Base-by-base conservation (phyloP, 129 eudicot species). In the Chrysanthemum lavandulifolium region DNA sequence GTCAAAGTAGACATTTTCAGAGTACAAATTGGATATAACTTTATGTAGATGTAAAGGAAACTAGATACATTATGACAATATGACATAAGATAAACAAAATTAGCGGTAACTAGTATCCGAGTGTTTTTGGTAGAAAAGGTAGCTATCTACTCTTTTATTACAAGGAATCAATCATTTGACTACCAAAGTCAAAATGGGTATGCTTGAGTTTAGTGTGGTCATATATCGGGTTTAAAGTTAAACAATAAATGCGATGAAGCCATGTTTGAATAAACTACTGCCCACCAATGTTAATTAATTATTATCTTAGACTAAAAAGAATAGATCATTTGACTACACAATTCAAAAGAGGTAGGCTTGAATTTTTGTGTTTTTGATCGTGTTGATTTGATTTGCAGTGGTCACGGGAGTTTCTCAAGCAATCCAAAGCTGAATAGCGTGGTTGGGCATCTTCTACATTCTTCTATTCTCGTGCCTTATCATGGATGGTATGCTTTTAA, bases 381-480 rank as follows among this genome's bases (percentile, higher is more conserved):
- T 33, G 49, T 21, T 67, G 55, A 56, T 50, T 51, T 13, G 27
- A 25, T 71, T 72, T 79, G 68, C 63, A 86, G 92, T 66, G 92
- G 92, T 12, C 92, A 86, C 65, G 88, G 92, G 21, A 86, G 92
- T 67, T 86, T 86, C 56, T 84, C 88, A 19, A 84, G 50, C 61
- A 59, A 86, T 36, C 80, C 78, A 5, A 84, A 84, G 76, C 72
- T 86, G 61, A 86, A 86, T 76, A 84, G 84, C 74, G 88, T 86
- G 52, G 92, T 84, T 79, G 92, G 92, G 27, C 92, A 86, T 84
- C 48, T 86, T 74, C 83, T 86, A 18, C 92, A 86, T 81, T 86
- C 88, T 55, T 84, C 86, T 57, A 86, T 86, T 70, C 88, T 86
- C 48, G 92, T 84, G 36, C 92, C 92, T 52, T 86, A 81, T 69